These are phyloP conservation scores for Haberlea rhodopensis DNA, from an alignment of 257 asterid genomes.

Conservation along the genomic window DNA sequence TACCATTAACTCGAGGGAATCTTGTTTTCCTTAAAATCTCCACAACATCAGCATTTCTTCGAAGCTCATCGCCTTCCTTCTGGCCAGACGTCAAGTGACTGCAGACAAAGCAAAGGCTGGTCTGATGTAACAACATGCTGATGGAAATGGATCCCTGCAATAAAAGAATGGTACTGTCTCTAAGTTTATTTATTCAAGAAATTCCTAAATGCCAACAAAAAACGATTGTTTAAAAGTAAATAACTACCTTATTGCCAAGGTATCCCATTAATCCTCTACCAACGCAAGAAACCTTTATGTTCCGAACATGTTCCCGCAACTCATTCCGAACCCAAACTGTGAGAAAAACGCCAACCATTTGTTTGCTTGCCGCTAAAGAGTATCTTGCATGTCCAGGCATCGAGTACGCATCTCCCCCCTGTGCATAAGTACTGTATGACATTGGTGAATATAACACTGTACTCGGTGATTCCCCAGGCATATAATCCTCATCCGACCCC, in stretches of 20 bases:
- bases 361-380: constrained; percentile 81
- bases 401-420: constrained; percentile 45
- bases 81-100: constrained; percentile 96
- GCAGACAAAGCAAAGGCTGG: constrained; percentile 97
- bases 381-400: constrained; percentile 58
- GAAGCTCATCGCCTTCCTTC: constrained; percentile 92
- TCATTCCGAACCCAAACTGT: constrained; percentile 95
- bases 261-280: constrained; percentile 99
- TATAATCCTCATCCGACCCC: constrained; percentile 94
- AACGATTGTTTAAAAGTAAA: neutral
- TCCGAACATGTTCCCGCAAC: constrained; percentile 74
- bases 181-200: constrained; percentile 14
- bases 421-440: constrained; percentile 51
- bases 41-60: constrained; percentile 90
- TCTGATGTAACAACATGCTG: constrained; percentile 94
- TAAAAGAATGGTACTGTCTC: constrained; percentile 1
- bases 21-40: constrained; percentile 90
- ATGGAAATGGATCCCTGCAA: constrained; percentile 95
- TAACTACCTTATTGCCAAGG: constrained; percentile 88
- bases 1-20: constrained; percentile 74
- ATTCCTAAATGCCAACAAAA: neutral
- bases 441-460: constrained; percentile 74
- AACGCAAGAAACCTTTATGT: constrained; percentile 90
- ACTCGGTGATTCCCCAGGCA: constrained; percentile 82
- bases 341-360: constrained; percentile 95